Base-by-base conservation (phyloP, 148 eudicot species). In the Camellia sinensis region DNA sequence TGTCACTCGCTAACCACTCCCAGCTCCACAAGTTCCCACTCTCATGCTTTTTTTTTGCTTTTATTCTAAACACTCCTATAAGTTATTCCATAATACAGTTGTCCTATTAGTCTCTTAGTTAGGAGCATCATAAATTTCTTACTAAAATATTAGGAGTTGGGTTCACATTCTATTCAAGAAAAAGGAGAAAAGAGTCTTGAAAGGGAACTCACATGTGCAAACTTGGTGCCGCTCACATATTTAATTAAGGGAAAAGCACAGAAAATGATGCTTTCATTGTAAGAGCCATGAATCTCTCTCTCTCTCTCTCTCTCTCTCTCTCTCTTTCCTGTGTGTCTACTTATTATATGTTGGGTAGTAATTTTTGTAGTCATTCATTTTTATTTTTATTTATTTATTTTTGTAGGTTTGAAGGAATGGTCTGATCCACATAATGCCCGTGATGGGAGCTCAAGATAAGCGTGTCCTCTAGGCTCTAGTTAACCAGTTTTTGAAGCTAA, bases 91-190 rank as follows among this genome's bases (percentile, higher is more conserved):
- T 81, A 84, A 77, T 78, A 43, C 44, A 45, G 5, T 73, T 46
- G 41, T 80, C 74, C 43, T 52, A 48, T 68, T 72, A 53, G 73
- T 61, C 44, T 50, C 57, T 66, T 18, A 50, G 66, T 66, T 57
- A 71, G 40, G 56, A 29, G 37, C 37, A 29, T 29, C 37, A 29
- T 21, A 18, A 76, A 41, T 65, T 61, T 60, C 66, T 77, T 72
- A 45, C 11, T 73, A 60, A 45, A 80, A 48, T 73, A 74, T 78
- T 74, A 62, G 69, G 82, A 76, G 82, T 75, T 78, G 67, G 84
- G 78, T 81, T 85, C 70, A 80, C 79, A 65, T 81, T 79, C 73
- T 72, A 53, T 75, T 43, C 44, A 81, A 65, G 80, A 79, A 80
- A 29, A 29, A 29, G 37, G 37, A 29, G 37, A 29, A 29, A 73